Percentiles rank a stretch among this genome's conserved stretches.
These are phyloP conservation scores for Pyrrhoderma noxium DNA, from an alignment of 1,284 basidiomycete species.

Conservation along the genomic window DNA sequence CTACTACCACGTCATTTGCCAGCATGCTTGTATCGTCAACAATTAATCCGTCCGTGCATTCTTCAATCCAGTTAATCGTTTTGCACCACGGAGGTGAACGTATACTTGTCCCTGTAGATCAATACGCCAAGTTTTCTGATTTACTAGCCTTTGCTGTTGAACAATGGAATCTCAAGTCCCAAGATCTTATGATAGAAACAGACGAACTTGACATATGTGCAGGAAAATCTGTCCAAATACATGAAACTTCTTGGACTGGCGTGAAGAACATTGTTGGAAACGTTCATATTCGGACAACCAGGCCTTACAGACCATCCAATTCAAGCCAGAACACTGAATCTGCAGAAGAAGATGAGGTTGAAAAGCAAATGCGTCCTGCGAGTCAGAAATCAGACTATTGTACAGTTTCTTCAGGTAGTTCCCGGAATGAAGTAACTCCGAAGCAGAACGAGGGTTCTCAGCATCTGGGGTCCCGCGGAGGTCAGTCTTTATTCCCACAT, in stretches of 20 bases:
- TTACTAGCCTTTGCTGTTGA: constrained; percentile 1
- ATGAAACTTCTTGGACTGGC: constrained; percentile 15
- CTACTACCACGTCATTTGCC: neutral
- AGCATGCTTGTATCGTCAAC: constrained; percentile 14
- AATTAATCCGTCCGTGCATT: constrained; percentile 1
- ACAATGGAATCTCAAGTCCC: constrained; percentile 8
- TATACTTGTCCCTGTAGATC: constrained; percentile 8
- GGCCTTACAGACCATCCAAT: too few relatives aligned
- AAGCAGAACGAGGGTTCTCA: neutral
- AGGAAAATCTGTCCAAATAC: constrained; percentile 9
- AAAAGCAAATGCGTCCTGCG: constrained; percentile 8
- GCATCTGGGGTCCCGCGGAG: neutral
- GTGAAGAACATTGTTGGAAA: constrained; percentile 15
- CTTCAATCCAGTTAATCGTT: constrained; percentile 7
- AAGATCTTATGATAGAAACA: constrained; percentile 9
- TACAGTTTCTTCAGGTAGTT: neutral
- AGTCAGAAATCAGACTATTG: constrained; percentile 2
- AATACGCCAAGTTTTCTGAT: constrained; percentile 11
- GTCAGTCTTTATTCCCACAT: neutral
- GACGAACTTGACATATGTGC: constrained; percentile 15
- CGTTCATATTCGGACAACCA: constrained; percentile 9
- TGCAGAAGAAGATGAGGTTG: constrained; percentile 15
- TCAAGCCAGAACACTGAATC: constrained; percentile 1
- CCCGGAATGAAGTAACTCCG: neutral
- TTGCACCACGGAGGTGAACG: constrained; percentile 8